These are phyloP conservation scores for Cercospora sp. DNA, from an alignment of 2,329 filamentous ascomycete genomes.

Conservation along the genomic window DNA sequence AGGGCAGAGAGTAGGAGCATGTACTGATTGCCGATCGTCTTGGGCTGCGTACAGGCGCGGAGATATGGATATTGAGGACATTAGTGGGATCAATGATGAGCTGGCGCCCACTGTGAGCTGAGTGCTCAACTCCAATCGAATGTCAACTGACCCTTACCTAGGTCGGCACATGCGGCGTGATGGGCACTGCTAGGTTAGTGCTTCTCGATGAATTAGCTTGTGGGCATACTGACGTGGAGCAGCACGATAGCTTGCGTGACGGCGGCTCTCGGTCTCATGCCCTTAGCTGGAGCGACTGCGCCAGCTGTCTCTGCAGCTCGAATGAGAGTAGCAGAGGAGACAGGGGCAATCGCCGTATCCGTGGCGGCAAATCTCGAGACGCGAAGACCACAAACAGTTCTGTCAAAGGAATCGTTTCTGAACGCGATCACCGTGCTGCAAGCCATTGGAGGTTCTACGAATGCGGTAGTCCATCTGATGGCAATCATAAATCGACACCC, in stretches of 20 bases:
- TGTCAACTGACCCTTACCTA: background rate
- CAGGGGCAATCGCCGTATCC: conserved; percentile 51
- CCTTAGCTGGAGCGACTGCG: conserved; percentile 53
- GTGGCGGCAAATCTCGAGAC: conserved; percentile 40
- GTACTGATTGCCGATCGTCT: conserved; percentile 72
- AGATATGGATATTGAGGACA: conserved; percentile 69
- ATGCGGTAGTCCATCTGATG: conserved; percentile 48
- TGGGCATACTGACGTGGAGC: background rate
- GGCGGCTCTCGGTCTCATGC: conserved; percentile 55
- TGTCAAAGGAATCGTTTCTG: conserved; percentile 51
- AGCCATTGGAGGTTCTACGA: conserved; percentile 48
- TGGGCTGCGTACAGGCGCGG: conserved; percentile 70
- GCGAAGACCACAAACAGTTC: conserved; percentile 47
- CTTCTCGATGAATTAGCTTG: too few relatives aligned
- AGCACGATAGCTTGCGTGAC: conserved; percentile 59
- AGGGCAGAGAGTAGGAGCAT: conserved; percentile 67
- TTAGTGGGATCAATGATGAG: conserved; percentile 68
- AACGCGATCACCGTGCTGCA: conserved; percentile 50
- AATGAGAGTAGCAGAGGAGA: conserved; percentile 56
- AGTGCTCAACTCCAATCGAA: conserved; percentile 37
- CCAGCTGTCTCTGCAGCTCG: conserved; percentile 55
- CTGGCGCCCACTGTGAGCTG: conserved; percentile 63
- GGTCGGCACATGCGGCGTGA: conserved; percentile 57
- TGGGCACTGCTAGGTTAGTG: conserved; percentile 51
- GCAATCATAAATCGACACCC: conserved; percentile 54